Evolutionary conservation across 768 basidiomycete species (phyloP).

Genomic region (Russula dissimulans): DNA sequence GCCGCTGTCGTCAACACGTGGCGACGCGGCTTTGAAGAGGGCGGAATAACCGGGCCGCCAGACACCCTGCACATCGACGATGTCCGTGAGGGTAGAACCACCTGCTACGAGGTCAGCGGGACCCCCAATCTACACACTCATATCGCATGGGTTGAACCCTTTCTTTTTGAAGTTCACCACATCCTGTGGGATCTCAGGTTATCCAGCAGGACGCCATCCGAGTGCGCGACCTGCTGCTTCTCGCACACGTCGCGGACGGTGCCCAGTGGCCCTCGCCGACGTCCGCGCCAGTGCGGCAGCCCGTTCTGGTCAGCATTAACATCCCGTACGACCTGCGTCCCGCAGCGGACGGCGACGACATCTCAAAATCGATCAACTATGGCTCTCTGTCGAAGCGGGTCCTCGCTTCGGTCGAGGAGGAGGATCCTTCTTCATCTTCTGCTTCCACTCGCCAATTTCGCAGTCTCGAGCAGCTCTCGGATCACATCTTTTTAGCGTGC

Average conservation of each 20-base stretch:
- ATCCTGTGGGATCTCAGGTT: neutral
- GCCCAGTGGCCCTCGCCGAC: conserved; percentile 37
- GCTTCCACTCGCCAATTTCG: conserved; percentile 23
- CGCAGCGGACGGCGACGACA: conserved; percentile 45
- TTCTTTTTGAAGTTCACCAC: neutral
- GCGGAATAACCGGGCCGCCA: conserved; percentile 2
- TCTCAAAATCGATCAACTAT: conserved; percentile 58
- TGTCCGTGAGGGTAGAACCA: too few species aligned
- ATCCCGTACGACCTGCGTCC: conserved; percentile 41
- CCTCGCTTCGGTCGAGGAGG: conserved; percentile 21
- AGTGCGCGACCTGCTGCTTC: conserved; percentile 41
- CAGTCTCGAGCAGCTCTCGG: conserved; percentile 40
- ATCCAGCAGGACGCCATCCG: conserved; percentile 29
- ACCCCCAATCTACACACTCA: neutral
- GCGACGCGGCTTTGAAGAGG: neutral
- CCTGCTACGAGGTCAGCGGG: neutral
- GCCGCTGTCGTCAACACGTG: neutral
- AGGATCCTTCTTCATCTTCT: conserved; percentile 13
- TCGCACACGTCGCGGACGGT: conserved; percentile 33
- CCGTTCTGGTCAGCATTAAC: conserved; percentile 42
- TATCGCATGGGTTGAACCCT: neutral
- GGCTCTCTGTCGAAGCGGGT: conserved; percentile 34
- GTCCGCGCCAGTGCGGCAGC: conserved; percentile 34
- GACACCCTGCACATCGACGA: neutral
- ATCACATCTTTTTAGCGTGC: conserved; percentile 33